Conservation (phyloP, 2,329 filamentous ascomycete genomes). For the Ilyonectria mors-panacis region DNA sequence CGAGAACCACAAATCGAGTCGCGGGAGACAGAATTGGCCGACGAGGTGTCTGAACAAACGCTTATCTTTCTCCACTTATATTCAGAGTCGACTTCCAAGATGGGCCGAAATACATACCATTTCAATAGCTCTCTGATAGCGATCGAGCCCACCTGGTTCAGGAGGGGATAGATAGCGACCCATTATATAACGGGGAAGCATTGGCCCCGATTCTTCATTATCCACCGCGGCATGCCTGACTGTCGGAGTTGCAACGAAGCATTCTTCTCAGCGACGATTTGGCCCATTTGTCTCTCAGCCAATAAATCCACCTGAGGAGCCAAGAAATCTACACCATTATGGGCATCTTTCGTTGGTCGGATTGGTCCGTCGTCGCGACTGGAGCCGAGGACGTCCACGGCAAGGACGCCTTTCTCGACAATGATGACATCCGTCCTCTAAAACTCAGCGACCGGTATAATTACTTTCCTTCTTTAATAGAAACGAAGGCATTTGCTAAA, state of each 20-base stretch:
- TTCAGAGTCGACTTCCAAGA: not conserved
- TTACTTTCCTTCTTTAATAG: too few relatives aligned
- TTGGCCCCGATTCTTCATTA: not conserved
- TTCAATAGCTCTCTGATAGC: not conserved
- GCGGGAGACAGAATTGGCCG: not conserved
- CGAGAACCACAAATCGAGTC: not conserved
- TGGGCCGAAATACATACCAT: too few relatives aligned
- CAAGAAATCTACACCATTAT: not conserved
- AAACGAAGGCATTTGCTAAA: not conserved
- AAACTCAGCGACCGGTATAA: constrained; percentile 1
- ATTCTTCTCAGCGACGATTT: not conserved
- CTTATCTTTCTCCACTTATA: constrained; percentile 8
- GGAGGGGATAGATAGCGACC: not conserved
- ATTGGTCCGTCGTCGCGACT: constrained; percentile 5
- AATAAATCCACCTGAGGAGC: too few relatives aligned
- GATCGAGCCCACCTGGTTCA: not conserved
- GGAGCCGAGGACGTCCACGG: constrained; percentile 16
- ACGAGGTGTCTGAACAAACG: not conserved
- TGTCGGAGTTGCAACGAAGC: not conserved
- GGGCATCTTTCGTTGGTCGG: not conserved
- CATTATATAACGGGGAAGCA: not conserved
- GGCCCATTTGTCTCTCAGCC: too few relatives aligned
- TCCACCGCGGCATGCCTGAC: not conserved
- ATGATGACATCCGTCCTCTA: constrained; percentile 20
- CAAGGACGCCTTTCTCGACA: constrained; percentile 20